phyloP scores from a whole-genome alignment of 768 basidiomycete species.

The Strobilomyces confusus region DNA sequence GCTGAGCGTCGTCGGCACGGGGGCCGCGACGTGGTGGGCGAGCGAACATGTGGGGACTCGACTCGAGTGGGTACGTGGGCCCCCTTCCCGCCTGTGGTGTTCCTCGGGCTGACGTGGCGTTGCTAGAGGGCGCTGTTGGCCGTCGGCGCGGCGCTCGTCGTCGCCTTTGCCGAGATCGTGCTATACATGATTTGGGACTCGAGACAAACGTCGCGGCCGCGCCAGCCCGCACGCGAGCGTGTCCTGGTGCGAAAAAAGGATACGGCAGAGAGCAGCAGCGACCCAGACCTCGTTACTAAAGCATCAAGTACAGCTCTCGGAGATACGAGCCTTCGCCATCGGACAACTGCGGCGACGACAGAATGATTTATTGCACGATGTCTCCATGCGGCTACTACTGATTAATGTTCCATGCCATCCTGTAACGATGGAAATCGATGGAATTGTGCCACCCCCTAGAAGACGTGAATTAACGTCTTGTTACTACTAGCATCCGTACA shows the following conservation, averaged over 20 bases:
- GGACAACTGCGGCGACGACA: constrained; percentile 2
- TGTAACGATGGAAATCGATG: neutral
- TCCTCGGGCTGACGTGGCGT: constrained; percentile 2
- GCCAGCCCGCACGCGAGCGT: constrained; percentile 6
- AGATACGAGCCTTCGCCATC: constrained; percentile 20
- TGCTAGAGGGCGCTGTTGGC: constrained; percentile 58
- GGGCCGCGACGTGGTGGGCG: constrained; percentile 70
- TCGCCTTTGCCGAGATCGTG: constrained; percentile 65
- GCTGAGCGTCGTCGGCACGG: constrained; percentile 63
- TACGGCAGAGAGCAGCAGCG: constrained; percentile 1
- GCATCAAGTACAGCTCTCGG: constrained; percentile 22
- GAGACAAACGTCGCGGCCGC: constrained; percentile 29
- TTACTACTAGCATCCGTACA: neutral
- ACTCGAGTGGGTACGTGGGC: constrained; percentile 66
- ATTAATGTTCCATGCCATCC: neutral
- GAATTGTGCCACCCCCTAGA: neutral
- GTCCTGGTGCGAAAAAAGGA: constrained; percentile 5
- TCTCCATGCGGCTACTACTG: neutral
- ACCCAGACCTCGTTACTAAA: constrained; percentile 1
- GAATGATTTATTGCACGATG: constrained; percentile 1
- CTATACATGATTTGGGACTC: constrained; percentile 75
- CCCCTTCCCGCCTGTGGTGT: constrained; percentile 1
- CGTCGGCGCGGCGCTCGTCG: constrained; percentile 55
- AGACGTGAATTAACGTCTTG: neutral
- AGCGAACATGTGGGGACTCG: constrained; percentile 59